Evolutionary conservation across 139 green algal genomes (phyloP).

Genomic region (Chlorella sorokiniana): DNA sequence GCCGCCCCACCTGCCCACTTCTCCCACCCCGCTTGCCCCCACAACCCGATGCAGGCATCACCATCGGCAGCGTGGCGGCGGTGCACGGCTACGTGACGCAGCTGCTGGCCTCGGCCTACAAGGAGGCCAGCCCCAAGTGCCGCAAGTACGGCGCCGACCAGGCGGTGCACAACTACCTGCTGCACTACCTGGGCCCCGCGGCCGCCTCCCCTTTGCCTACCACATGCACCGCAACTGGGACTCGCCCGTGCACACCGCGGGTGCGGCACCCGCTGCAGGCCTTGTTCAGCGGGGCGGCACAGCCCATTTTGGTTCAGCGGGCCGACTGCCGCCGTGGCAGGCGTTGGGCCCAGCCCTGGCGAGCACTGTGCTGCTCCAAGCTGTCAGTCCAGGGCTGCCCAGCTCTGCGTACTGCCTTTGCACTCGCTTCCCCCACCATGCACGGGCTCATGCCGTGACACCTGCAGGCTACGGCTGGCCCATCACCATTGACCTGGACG

Average conservation of each 20-base stretch:
- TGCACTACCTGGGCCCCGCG: conserved; percentile 26
- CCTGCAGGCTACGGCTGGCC: conserved; percentile 20
- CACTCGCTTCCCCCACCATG: too few species aligned
- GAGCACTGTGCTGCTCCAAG: too few species aligned
- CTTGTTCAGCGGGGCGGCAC: background rate
- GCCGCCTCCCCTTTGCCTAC: background rate
- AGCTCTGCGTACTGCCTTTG: too few species aligned
- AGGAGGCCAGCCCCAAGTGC: conserved; percentile 12
- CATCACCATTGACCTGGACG: conserved; percentile 2
- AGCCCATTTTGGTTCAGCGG: too few species aligned
- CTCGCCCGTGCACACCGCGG: conserved; percentile 5
- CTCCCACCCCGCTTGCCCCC: too few species aligned
- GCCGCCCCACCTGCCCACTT: background rate
- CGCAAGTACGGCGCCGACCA: conserved; percentile 6
- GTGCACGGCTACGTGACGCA: background rate
- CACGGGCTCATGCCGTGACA: background rate
- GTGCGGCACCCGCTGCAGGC: background rate
- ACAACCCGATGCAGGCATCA: conserved; percentile 27
- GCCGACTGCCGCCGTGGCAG: too few species aligned
- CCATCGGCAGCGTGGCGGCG: conserved; percentile 16
- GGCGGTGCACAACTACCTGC: conserved; percentile 35
- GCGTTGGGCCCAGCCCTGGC: too few species aligned
- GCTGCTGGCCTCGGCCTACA: conserved; percentile 10
- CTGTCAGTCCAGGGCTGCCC: too few species aligned
- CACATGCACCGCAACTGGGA: conserved; percentile 24